Evolutionary conservation across 441 rosid species (phyloP).

Genomic region (Omphalea diandra): DNA sequence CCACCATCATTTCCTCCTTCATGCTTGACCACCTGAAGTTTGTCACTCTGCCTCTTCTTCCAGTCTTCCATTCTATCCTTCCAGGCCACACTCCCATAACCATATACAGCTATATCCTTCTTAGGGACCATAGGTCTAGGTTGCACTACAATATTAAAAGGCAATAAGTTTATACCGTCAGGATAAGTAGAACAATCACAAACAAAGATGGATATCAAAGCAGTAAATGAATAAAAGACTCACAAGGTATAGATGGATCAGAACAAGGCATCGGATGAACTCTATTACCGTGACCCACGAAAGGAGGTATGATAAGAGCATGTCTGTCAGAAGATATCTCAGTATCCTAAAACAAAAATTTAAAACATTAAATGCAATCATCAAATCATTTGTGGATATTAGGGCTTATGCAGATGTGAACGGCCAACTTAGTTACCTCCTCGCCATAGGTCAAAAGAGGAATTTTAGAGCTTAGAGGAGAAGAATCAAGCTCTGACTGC

Average conservation of each 20-base stretch:
- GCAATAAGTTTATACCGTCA: not conserved
- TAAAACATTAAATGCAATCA: not conserved
- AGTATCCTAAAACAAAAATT: constrained; percentile 39
- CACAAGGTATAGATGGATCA: constrained; percentile 63
- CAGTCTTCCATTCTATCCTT: constrained; percentile 95
- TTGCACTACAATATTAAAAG: constrained; percentile 47
- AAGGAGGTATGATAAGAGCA: constrained; percentile 68
- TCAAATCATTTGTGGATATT: not conserved
- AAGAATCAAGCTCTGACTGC: constrained; percentile 51
- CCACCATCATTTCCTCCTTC: constrained; percentile 51
- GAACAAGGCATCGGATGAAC: constrained; percentile 55
- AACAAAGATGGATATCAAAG: not conserved
- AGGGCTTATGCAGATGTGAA: not conserved
- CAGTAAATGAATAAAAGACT: constrained; percentile 19
- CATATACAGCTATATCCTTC: constrained; percentile 86
- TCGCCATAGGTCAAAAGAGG: constrained; percentile 67
- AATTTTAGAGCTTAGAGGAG: constrained; percentile 43
- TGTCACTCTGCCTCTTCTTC: constrained; percentile 87
- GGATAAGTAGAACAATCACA: not conserved
- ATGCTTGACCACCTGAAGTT: constrained; percentile 80
- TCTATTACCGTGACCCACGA: constrained; percentile 40
- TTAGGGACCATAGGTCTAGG: constrained; percentile 93
- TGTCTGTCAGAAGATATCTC: constrained; percentile 64
- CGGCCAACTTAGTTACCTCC: constrained; percentile 35
- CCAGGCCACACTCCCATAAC: constrained; percentile 98